Conservation (phyloP, 2,329 filamentous ascomycete species). For the Paecilomyces dactylethromorphus region DNA sequence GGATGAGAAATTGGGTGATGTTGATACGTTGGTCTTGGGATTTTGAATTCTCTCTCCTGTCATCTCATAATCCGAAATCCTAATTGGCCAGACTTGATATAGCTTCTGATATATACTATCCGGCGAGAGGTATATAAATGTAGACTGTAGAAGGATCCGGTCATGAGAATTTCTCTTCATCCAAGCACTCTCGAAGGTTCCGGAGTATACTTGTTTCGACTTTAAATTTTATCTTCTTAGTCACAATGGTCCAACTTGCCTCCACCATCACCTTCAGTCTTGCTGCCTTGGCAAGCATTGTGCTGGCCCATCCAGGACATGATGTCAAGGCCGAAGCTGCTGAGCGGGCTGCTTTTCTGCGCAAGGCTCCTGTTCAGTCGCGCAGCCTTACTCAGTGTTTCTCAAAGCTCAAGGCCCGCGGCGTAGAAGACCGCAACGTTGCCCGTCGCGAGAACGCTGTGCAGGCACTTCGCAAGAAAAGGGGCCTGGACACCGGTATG, state of each 20-base stretch:
- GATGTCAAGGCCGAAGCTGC: conserved; percentile 43
- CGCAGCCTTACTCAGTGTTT: conserved; percentile 43
- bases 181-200: not conserved
- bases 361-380: conserved; percentile 29
- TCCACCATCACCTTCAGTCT: conserved; percentile 17
- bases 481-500: conserved; percentile 24
- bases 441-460: conserved; percentile 39
- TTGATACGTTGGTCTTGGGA: not conserved
- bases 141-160: not conserved
- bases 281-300: conserved; percentile 17
- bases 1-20: not conserved
- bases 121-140: not conserved
- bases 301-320: conserved; percentile 45
- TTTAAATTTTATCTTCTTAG: too few relatives aligned
- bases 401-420: conserved; percentile 41
- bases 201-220: too few relatives aligned
- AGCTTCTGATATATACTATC: not conserved
- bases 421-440: conserved; percentile 38
- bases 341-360: conserved; percentile 44
- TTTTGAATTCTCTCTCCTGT: not conserved
- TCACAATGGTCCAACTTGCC: conserved; percentile 12
- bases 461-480: conserved; percentile 37
- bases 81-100: not conserved
- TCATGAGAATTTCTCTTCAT: not conserved
- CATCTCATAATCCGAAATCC: not conserved